Percentiles rank a stretch among this genome's conserved stretches.
Evolutionary conservation across 441 rosid genomes (phyloP).

Genomic region (Viola pubescens): DNA sequence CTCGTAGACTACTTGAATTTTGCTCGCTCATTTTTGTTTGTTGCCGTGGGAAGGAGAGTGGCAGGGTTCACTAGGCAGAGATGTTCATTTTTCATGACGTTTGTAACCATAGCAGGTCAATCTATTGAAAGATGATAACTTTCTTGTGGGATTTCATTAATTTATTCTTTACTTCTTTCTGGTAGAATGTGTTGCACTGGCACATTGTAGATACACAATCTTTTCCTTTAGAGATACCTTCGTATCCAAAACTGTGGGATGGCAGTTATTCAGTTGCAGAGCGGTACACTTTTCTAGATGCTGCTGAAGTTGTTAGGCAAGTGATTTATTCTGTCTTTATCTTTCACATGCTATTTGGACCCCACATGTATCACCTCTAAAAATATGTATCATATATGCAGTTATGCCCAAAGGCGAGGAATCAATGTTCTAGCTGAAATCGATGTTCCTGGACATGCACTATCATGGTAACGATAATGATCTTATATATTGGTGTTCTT

Average conservation of each 20-base stretch:
- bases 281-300: constrained; percentile 53
- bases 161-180: constrained; percentile 8
- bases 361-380: constrained; percentile 11
- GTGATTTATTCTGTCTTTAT: constrained; percentile 17
- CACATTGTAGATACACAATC: constrained; percentile 71
- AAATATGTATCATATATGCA: constrained; percentile 20
- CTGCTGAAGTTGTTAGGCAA: constrained; percentile 62
- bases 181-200: constrained; percentile 76
- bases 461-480: constrained; percentile 41
- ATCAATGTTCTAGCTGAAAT: constrained; percentile 61
- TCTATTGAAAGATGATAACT: neutral
- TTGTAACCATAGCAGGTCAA: neutral
- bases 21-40: too few species aligned
- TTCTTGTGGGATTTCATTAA: neutral
- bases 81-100: too few species aligned
- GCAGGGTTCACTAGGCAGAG: too few species aligned
- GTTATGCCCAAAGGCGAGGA: constrained; percentile 55
- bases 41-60: too few species aligned
- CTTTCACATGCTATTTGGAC: neutral
- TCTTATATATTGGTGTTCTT: neutral
- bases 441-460: constrained; percentile 76
- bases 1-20: too few species aligned
- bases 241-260: constrained; percentile 67
- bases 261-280: constrained; percentile 59
- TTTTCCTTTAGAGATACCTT: constrained; percentile 69